Evolutionary conservation across 2,329 filamentous ascomycete species (phyloP).

Genomic region (Akanthomyces uredinophilus): DNA sequence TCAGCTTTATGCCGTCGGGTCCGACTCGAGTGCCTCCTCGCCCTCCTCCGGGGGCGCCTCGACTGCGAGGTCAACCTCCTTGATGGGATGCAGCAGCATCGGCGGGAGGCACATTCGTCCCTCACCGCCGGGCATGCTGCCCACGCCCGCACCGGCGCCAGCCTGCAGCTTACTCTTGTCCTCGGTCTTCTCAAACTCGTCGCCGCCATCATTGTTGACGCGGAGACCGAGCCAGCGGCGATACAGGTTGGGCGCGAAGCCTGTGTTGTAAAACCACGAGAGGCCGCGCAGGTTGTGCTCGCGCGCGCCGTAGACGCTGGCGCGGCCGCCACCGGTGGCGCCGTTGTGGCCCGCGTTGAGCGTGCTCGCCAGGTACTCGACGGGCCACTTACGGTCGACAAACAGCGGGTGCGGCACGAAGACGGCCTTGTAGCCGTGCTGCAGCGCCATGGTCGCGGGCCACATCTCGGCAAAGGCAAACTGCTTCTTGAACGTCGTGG

Average conservation of each 20-base stretch:
- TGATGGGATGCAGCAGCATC: slow-evolving; percentile 86
- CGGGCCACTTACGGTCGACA: slow-evolving; percentile 81
- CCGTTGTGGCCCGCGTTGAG: slow-evolving; percentile 78
- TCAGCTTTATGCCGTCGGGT: slow-evolving; percentile 35
- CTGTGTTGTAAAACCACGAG: slow-evolving; percentile 88
- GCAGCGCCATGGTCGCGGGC: slow-evolving; percentile 79
- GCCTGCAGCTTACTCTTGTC: slow-evolving; percentile 42
- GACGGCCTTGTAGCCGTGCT: slow-evolving; percentile 90
- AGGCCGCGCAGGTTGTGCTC: slow-evolving; percentile 86
- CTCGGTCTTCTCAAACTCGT: slow-evolving; percentile 63
- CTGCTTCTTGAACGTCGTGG: slow-evolving; percentile 79
- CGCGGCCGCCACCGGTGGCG: slow-evolving; percentile 65
- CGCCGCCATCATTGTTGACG: slow-evolving; percentile 73
- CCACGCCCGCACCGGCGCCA: slow-evolving; percentile 38
- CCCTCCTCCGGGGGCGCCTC: slow-evolving; percentile 49
- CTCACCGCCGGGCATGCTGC: slow-evolving; percentile 60
- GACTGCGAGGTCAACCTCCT: slow-evolving; percentile 64
- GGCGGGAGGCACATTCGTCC: slow-evolving; percentile 87
- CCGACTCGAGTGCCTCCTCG: slow-evolving; percentile 38
- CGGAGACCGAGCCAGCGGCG: slow-evolving; percentile 78
- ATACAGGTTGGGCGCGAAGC: slow-evolving; percentile 78
- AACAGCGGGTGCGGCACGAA: slow-evolving; percentile 86
- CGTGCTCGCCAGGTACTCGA: slow-evolving; percentile 67
- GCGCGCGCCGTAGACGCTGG: slow-evolving; percentile 72
- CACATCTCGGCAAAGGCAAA: slow-evolving; percentile 97